Evolutionary conservation across 176 grass and related monocot species (phyloP).

Genomic region (Alopecurus myosuroides): DNA sequence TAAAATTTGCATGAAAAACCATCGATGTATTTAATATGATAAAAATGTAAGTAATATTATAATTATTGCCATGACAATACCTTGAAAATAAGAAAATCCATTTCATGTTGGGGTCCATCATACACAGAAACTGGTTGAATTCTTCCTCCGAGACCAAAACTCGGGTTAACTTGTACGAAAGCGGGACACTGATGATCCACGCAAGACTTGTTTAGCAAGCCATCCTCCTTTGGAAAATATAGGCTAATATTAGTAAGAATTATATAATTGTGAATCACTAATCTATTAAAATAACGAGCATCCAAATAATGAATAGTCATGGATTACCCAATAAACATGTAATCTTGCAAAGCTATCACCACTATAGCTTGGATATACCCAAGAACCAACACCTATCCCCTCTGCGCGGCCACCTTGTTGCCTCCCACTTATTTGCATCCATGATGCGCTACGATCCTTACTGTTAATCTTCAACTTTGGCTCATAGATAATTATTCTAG

Average conservation of each 20-base stretch:
- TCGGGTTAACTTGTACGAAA: slow-evolving; percentile 29
- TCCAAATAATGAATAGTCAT: background rate
- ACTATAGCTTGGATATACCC: slow-evolving; percentile 3
- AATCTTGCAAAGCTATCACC: background rate
- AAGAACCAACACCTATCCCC: background rate
- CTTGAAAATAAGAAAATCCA: background rate
- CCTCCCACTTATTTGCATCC: background rate
- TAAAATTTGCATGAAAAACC: background rate
- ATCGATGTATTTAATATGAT: background rate
- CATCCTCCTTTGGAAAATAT: background rate
- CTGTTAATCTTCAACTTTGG: background rate
- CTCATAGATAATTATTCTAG: background rate
- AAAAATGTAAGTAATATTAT: background rate
- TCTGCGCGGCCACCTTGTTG: background rate
- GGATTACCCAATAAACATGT: slow-evolving; percentile 16
- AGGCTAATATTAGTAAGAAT: background rate
- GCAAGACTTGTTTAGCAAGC: background rate
- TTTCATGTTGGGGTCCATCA: background rate
- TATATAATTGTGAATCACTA: background rate
- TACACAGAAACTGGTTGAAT: background rate
- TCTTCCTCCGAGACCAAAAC: background rate
- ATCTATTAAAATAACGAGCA: background rate
- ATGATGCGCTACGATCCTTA: background rate
- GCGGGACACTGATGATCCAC: background rate
- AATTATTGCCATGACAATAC: background rate